These are phyloP conservation scores for Tympanopsis confertula DNA, from an alignment of 2,329 filamentous ascomycete species.

Conservation along the genomic window DNA sequence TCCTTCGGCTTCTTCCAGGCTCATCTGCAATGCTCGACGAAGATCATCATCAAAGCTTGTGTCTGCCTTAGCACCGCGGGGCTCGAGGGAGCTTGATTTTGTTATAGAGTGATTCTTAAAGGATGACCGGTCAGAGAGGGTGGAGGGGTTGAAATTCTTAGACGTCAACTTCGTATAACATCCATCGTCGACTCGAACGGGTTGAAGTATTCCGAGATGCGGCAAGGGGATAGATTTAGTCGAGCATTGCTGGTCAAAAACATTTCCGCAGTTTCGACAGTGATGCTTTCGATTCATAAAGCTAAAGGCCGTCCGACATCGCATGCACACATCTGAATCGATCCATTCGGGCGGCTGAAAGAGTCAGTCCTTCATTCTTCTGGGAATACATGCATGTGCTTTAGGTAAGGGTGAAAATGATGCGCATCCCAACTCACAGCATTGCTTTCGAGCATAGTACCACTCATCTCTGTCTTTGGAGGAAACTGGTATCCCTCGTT, in stretches of 20 bases:
- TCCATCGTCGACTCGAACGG: conserved; percentile 90
- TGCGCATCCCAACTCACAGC: conserved; percentile 52
- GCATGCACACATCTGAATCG: conserved; percentile 97
- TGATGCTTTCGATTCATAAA: conserved; percentile 98
- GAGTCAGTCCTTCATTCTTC: too few species aligned
- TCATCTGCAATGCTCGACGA: conserved; percentile 90
- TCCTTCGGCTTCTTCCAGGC: conserved; percentile 83
- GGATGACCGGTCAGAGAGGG: conserved; percentile 11
- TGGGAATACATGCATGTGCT: too few species aligned
- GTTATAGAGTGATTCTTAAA: conserved; percentile 44
- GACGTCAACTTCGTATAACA: conserved; percentile 84
- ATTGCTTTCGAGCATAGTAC: conserved; percentile 94
- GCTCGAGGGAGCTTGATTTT: conserved; percentile 66
- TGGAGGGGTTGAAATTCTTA: conserved; percentile 39
- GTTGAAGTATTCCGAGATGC: conserved; percentile 80
- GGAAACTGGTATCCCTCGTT: conserved; percentile 82
- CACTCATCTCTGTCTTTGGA: conserved; percentile 74
- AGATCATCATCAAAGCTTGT: conserved; percentile 90
- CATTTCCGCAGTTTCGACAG: conserved; percentile 93
- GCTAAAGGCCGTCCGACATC: conserved; percentile 86
- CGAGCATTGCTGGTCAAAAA: conserved; percentile 92
- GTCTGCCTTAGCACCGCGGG: conserved; percentile 75
- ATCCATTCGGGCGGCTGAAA: conserved; percentile 84
- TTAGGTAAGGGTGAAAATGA: too few species aligned
- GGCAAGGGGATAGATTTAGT: conserved; percentile 78